Conservation (phyloP, 768 basidiomycete genomes). For the Xerocomus spinulosus region DNA sequence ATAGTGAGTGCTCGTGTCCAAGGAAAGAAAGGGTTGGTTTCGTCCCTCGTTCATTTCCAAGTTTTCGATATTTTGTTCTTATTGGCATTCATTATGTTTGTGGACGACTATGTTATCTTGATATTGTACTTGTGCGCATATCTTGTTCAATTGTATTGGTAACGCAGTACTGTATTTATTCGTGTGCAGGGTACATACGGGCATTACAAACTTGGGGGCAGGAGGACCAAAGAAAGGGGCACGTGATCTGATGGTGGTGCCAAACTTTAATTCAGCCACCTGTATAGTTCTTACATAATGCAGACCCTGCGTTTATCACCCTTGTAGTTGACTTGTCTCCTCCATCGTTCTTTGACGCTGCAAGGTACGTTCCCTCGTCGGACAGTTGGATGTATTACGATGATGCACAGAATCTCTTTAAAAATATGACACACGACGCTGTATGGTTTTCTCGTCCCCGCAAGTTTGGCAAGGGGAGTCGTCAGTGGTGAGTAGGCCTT, state of each 20-base stretch:
- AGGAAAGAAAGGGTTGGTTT: neutral
- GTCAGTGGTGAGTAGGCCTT: slow-evolving; percentile 76
- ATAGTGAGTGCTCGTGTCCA: no score
- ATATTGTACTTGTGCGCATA: neutral
- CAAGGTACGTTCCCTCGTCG: slow-evolving; percentile 17
- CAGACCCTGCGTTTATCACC: neutral
- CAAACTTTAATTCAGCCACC: slow-evolving; percentile 26
- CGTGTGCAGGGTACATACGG: neutral
- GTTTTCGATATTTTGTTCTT: slow-evolving; percentile 1
- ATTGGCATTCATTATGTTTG: slow-evolving; percentile 11
- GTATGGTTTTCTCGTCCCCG: slow-evolving; percentile 97
- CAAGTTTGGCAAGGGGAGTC: slow-evolving; percentile 92
- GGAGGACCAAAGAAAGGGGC: neutral
- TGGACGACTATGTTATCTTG: neutral
- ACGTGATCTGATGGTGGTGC: slow-evolving; percentile 11
- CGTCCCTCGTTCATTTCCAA: neutral
- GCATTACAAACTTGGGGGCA: neutral
- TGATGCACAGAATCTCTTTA: neutral
- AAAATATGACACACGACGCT: slow-evolving; percentile 97
- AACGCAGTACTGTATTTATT: neutral
- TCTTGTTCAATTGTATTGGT: neutral
- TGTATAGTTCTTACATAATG: slow-evolving; percentile 22
- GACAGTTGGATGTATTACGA: neutral
- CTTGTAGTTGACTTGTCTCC: neutral
- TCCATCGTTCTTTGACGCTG: slow-evolving; percentile 8